Evolutionary conservation across 192 early-diverging fungal genomes (phyloP).

Genomic region (Martensiomyces pterosporus): DNA sequence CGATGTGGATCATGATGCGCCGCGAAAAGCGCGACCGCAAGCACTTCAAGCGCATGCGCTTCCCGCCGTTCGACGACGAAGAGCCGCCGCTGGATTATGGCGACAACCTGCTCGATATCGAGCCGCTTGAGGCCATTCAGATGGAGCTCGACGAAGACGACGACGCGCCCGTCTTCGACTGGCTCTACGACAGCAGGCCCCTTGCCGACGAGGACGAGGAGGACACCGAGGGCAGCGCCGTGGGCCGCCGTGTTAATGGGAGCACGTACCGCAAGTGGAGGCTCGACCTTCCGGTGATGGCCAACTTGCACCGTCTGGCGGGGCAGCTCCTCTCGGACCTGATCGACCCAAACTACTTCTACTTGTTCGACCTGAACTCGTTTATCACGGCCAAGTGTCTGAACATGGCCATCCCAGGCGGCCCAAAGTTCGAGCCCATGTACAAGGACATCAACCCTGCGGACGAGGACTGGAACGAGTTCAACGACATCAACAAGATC

Average conservation of each 20-base stretch:
- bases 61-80: constrained; percentile 98
- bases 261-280: constrained; percentile 85
- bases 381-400: constrained; percentile 97
- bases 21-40: constrained; percentile 95
- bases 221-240: constrained; percentile 13
- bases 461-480: constrained; percentile 99
- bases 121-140: constrained; percentile 97
- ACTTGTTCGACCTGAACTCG: constrained; percentile 91
- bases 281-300: constrained; percentile 90
- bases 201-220: constrained; percentile 54
- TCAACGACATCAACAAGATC: constrained; percentile 99
- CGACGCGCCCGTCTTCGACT: constrained; percentile 84
- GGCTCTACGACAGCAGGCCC: constrained; percentile 98
- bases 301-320: constrained; percentile 87
- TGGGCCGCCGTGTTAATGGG: constrained; percentile 69
- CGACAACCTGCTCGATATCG: constrained; percentile 97
- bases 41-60: constrained; percentile 98
- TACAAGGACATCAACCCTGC: constrained; percentile 93
- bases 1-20: constrained; percentile 99
- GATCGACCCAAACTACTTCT: constrained; percentile 96
- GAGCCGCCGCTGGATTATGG: constrained; percentile 98
- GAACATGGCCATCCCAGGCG: constrained; percentile 97
- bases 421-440: constrained; percentile 96
- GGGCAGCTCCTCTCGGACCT: constrained; percentile 91
- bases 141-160: constrained; percentile 98